Evolutionary conservation across 768 basidiomycete genomes (phyloP), one percentile per base, ranked within the genome.

Genomic region (Naganishia onofrii): DNA sequence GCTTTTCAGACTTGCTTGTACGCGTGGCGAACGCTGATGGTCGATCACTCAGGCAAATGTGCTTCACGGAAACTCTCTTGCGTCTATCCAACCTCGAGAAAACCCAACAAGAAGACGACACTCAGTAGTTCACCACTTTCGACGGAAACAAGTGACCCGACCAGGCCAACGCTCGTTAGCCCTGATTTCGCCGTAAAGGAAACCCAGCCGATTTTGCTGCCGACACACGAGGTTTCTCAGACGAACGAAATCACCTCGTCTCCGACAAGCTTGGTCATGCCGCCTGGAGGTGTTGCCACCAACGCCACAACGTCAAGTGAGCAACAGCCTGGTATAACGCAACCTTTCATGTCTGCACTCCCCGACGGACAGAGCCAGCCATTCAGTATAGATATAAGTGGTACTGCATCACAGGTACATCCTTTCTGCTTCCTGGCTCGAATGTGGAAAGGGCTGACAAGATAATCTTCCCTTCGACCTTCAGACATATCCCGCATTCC

Each of bases 11-110:
- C 7, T 34, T n/a, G 13, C 21, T 44, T 23, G 5, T 5, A 12
- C 42, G 15, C 17, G 3, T 51, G 8, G n/a, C 58, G 26, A 34
- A 13, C 23, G 8, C 29, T 54, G 26, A 29, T 21, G 9, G 10
- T 69, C 26, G 10, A 26, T 12, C 21, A 31, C 34, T 28, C 28
- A 69, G 68, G 58, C n/a, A 69, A 69, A 69, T 69, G 68, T 17
- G 58, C 68, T 12, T 32, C 58, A 23, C 55, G 68, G 13, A 58
- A 58, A 44, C 58, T 69, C 32, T 2, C 42, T 12, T 69, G 68
- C 31, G 46, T 48, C 15, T 69, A 69, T 53, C 68, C 68, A 4
- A 60, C 58, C 6, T 54, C 36, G 7, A 46, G 58, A 31, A 69
- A 69, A 28, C 36, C 53, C 0, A 54, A 57, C 56, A 53, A 48